Base-by-base conservation (phyloP, 768 basidiomycete species). In the Trametes cubensis region DNA sequence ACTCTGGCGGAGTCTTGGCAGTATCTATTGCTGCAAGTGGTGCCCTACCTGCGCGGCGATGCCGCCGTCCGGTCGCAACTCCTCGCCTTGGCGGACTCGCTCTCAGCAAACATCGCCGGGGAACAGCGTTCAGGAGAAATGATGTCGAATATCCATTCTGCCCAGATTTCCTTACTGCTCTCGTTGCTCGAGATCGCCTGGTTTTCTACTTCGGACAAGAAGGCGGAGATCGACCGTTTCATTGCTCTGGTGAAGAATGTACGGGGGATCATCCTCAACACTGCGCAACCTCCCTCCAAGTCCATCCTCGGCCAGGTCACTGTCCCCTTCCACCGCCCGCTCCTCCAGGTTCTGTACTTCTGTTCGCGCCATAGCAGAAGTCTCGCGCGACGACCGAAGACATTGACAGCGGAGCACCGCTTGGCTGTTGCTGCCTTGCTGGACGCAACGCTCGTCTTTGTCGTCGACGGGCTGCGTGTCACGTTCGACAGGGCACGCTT, bases 341-440 rank as follows among this genome's bases (percentile, higher is more conserved):
- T 95, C 55, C 78, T 98, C 26, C 89, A 94, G 67, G 84, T 93
- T 59, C 74, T 91, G 48, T 95, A 89, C 74, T 92, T 90, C 76
- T 90, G 87, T 62, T 74, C 85, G 15, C 84, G 83, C 45, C 87
- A 90, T 59, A 81, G 83, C 51, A 79, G 87, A 46, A 79, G 76
- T 54, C 66, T 89, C 38, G 70, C 78, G 4, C 76, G 75, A 20
- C 75, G 82, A 2, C 73, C 81, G 2, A 87, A 85, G 60, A 68
- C 76, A 0, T 70, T 88, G 23, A 83, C 80, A 38, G 83, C 86
- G 0, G 85, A 86, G 38, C 86, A 88, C 60, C 83, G 87, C 17
- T 70, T 91, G 26, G 78, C 77, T 40, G 78, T 93, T 25, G 76
- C 82, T 0, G 75, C 81, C 11, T 81, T 87, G 62, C 76, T 92